Base-by-base conservation (phyloP, 495 filamentous ascomycete species). In the Mytilinidion resinicola region DNA sequence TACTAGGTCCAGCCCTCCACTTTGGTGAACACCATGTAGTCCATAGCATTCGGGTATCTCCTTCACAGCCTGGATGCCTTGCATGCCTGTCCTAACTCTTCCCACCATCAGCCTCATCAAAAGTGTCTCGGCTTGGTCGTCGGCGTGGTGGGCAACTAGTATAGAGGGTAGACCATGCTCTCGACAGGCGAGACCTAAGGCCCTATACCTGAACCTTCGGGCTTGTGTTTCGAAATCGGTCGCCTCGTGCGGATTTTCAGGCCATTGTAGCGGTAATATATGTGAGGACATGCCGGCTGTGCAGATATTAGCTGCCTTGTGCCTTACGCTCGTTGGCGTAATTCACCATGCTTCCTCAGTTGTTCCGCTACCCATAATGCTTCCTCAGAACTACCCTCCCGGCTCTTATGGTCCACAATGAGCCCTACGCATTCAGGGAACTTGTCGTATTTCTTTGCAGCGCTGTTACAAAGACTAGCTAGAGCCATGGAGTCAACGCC, bases 401-500 rank as follows among this genome's bases (percentile, higher is more conserved):
- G 82, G 19, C 85, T 78, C 46, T 76, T 74, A 67, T 98, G 93
- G 71, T 97, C 85, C 41, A 97, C 81, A 15, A 96, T 78, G 61
- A 93, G 80, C 3, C 36, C 59, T 50, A 56, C 50, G 42, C 37
- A 49, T 17, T 49, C 6, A 12, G 57, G 62, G 10, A 61, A 41
- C 12, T 1, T 14, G 9, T 41, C 36, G 11, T 54, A 41, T 42
- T 15, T 7, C 55, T 37, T 0, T 60, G 72, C 49, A 20, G 55
- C 38, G 35, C 57, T 62, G 39, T 53, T 69, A 60, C 84, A 90
- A n/a, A 97, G 78, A 56, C 74, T 80, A 42, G 90, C 89, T 38
- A 98, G 75, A 19, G 91, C 92, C 91, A 96, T 98, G 4, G 93
- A 97, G 66, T 98, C 93, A 12, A 93, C 87, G 14, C 93, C 93